phyloP scores from a whole-genome alignment of 1,284 basidiomycete species.

The Inonotus obliquus region DNA sequence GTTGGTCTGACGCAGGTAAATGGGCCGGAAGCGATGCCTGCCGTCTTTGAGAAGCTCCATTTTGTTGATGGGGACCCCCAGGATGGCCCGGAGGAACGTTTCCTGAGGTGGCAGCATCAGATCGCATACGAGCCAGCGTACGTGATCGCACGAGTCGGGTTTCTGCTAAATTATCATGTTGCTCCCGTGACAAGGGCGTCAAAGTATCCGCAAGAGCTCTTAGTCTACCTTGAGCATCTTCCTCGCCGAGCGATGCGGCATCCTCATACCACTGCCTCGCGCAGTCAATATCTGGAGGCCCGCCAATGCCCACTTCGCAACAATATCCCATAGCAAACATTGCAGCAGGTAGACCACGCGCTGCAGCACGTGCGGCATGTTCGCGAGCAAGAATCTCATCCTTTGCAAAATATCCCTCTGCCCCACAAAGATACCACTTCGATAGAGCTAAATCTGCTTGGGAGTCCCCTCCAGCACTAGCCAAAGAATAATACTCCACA shows the following conservation, averaged over 20 bases:
- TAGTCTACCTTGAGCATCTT: constrained; percentile 77
- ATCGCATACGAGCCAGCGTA: constrained; percentile 74
- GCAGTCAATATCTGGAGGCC: constrained; percentile 50
- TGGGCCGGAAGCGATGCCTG: constrained; percentile 15
- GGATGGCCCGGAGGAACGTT: constrained; percentile 19
- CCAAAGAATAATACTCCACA: constrained; percentile 91
- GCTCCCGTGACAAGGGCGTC: constrained; percentile 62
- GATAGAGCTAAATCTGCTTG: constrained; percentile 95
- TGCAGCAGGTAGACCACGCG: neutral
- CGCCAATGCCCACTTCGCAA: constrained; percentile 73
- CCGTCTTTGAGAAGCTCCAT: constrained; percentile 23
- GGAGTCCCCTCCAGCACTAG: constrained; percentile 79
- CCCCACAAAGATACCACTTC: constrained; percentile 94
- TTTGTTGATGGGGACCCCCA: constrained; percentile 28
- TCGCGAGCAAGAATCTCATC: constrained; percentile 77
- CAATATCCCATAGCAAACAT: constrained; percentile 97
- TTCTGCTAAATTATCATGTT: constrained; percentile 79
- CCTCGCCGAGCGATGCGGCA: constrained; percentile 78
- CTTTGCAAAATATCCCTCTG: constrained; percentile 76
- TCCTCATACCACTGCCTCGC: constrained; percentile 70
- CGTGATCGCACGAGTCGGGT: constrained; percentile 76
- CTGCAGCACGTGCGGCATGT: constrained; percentile 61
- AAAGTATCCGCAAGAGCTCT: constrained; percentile 57
- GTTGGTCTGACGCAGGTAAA: constrained; percentile 13
- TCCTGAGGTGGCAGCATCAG: constrained; percentile 37